Base-by-base conservation (phyloP, 225 moss, liverwort and hornwort species). In the Bryoerythrophyllum caledonicum region DNA sequence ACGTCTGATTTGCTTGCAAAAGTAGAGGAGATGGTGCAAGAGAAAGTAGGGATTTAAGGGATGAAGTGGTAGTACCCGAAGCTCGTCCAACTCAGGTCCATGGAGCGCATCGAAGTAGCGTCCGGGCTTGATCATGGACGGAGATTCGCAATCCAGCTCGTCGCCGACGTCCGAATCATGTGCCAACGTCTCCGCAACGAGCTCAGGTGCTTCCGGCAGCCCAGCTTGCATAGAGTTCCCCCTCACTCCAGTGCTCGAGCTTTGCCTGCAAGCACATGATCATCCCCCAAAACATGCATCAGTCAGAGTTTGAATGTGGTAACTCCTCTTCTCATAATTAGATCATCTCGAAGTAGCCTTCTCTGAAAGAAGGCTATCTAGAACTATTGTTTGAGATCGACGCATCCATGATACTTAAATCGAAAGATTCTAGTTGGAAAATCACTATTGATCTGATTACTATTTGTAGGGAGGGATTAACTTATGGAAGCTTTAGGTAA, bases 91-190 rank as follows among this genome's bases (percentile, higher is more conserved):
- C 82, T 90, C 88, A 20, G 85, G 85, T 51, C 90, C 90, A 6
- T 44, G 71, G 25, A 90, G 79, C 3, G 88, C 90, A 68, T 88
- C 83, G 44, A 87, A 90, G 80, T 81, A 90, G 46, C 86, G 84
- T 34, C 40, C 63, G 30, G 86, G 86, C 46, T 77, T 74, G 24
- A 83, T 72, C 46, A 79, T 71, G 3, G 70, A 60, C 13, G 76
- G 51, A 24, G 55, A 51, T 57, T 81, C 65, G 21, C 38, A 32
- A 43, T 73, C 37, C 19, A 38, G 38, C 1, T 64, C 58, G 26
- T 63, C 62, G 14, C 46, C 65, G 32, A 7, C 40, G 11, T 69
- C 63, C 26, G 54, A 60, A 56, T 15, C 21, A 49, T 17, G 19
- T 23, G 32, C 34, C 40, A n/a, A n/a, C n/a, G 46, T 53, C 37